These are phyloP conservation scores for Debaryomycetaceae sp. DNA, from an alignment of 1,139 yeast genomes.

Conservation along the genomic window DNA sequence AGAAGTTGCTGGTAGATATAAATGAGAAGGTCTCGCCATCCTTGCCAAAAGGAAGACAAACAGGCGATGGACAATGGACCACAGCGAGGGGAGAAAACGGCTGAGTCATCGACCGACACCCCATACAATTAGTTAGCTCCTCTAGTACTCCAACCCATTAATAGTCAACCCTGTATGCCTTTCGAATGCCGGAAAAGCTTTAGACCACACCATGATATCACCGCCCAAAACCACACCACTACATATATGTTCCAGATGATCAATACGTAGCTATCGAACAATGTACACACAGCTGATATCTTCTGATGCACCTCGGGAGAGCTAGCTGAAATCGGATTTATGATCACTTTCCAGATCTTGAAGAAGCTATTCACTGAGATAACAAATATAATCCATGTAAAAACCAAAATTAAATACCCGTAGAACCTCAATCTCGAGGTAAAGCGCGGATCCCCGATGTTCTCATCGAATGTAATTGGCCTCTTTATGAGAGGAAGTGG, in stretches of 20 bases:
- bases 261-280: constrained; percentile 46
- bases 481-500: constrained; percentile 11
- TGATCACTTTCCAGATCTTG: constrained; percentile 41
- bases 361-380: constrained; percentile 43
- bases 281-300: constrained; percentile 12
- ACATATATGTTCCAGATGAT: constrained; percentile 54
- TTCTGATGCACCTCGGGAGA: constrained; percentile 12
- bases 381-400: constrained; percentile 40
- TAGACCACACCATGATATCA: constrained; percentile 73
- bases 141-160: neutral
- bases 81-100: constrained; percentile 75
- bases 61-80: constrained; percentile 79
- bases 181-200: constrained; percentile 74
- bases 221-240: constrained; percentile 74
- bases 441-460: neutral
- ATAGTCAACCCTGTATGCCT: constrained; percentile 30
- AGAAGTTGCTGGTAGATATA: constrained; percentile 7
- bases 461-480: neutral
- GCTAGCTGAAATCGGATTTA: constrained; percentile 24
- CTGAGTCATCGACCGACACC: neutral
- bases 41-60: constrained; percentile 54
- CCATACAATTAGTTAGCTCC: constrained; percentile 1
- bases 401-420: constrained; percentile 36
- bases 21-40: constrained; percentile 7
- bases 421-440: constrained; percentile 12